These are phyloP conservation scores for Nannizziopsis barbatae DNA, from an alignment of 2,329 filamentous ascomycete species.

Conservation along the genomic window DNA sequence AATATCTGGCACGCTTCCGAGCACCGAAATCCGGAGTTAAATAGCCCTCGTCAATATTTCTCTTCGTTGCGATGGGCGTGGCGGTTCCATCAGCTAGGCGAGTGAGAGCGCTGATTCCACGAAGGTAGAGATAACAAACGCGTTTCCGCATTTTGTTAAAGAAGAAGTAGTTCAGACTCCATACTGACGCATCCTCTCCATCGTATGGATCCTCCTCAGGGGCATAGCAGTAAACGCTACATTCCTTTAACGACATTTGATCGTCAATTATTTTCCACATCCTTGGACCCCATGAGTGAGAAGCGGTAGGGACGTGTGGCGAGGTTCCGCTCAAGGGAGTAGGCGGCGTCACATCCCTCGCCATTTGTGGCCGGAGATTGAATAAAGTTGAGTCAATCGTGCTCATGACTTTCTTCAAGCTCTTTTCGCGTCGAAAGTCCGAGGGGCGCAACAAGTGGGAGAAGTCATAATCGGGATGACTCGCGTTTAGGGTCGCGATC, in stretches of 20 bases:
- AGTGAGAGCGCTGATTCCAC: slow-evolving; percentile 64
- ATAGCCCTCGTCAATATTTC: slow-evolving; percentile 40
- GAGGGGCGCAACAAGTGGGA: slow-evolving; percentile 78
- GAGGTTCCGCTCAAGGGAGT: slow-evolving; percentile 34
- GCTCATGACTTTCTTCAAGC: slow-evolving; percentile 69
- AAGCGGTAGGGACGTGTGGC: slow-evolving; percentile 40
- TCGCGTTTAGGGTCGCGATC: slow-evolving; percentile 92
- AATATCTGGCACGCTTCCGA: slow-evolving; percentile 74
- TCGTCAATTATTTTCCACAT: slow-evolving; percentile 92
- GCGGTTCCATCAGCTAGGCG: slow-evolving; percentile 47
- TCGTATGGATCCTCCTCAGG: slow-evolving; percentile 86
- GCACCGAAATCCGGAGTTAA: slow-evolving; percentile 46
- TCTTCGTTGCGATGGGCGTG: slow-evolving; percentile 36
- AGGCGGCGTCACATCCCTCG: slow-evolving; percentile 31
- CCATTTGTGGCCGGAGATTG: slow-evolving; percentile 61
- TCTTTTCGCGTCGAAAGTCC: slow-evolving; percentile 80
- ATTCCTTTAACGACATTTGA: slow-evolving; percentile 85
- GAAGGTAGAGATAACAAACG: slow-evolving; percentile 85
- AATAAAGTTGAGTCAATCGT: slow-evolving; percentile 78
- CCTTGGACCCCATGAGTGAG: slow-evolving; percentile 67
- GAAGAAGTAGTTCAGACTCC: slow-evolving; percentile 94
- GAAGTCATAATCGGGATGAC: slow-evolving; percentile 94
- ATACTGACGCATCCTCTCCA: slow-evolving; percentile 86
- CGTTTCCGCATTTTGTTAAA: slow-evolving; percentile 89
- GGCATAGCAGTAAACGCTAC: slow-evolving; percentile 78